Evolutionary conservation across 768 basidiomycete genomes (phyloP).

Genomic region (Pholiota molesta): DNA sequence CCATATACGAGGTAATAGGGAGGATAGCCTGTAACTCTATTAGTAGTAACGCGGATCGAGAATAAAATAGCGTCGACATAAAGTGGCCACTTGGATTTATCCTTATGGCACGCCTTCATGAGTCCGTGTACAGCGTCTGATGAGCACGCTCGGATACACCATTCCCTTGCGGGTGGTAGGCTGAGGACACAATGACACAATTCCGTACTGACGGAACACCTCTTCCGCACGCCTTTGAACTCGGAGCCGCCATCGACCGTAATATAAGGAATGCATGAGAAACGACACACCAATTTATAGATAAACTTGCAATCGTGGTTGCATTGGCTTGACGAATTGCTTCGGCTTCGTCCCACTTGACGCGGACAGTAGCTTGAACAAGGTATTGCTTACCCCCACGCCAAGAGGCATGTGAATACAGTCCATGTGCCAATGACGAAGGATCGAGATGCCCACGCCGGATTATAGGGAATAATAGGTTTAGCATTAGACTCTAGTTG

Average conservation of each 20-base stretch:
- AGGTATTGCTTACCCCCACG: slow-evolving; percentile 24
- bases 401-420: slow-evolving; percentile 31
- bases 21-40: slow-evolving; percentile 31
- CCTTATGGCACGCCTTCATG: too few species aligned
- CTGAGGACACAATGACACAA: slow-evolving; percentile 30
- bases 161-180: slow-evolving; percentile 31
- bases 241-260: slow-evolving; percentile 33
- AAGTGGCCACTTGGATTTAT: too few species aligned
- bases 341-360: slow-evolving; percentile 28
- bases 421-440: slow-evolving; percentile 30
- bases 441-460: slow-evolving; percentile 22
- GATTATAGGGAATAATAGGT: slow-evolving; percentile 24
- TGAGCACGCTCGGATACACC: too few species aligned
- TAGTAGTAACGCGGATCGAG: too few species aligned
- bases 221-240: slow-evolving; percentile 28
- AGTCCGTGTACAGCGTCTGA: too few species aligned
- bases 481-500: slow-evolving; percentile 26
- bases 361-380: slow-evolving; percentile 27
- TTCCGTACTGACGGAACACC: slow-evolving; percentile 24
- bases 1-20: slow-evolving; percentile 36
- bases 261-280: slow-evolving; percentile 20
- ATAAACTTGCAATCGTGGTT: slow-evolving; percentile 17
- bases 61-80: too few species aligned
- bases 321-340: slow-evolving; percentile 16
- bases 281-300: slow-evolving; percentile 28